These are phyloP conservation scores for Boletus rufocinnamomeus DNA, from an alignment of 768 basidiomycete species.

Conservation along the genomic window DNA sequence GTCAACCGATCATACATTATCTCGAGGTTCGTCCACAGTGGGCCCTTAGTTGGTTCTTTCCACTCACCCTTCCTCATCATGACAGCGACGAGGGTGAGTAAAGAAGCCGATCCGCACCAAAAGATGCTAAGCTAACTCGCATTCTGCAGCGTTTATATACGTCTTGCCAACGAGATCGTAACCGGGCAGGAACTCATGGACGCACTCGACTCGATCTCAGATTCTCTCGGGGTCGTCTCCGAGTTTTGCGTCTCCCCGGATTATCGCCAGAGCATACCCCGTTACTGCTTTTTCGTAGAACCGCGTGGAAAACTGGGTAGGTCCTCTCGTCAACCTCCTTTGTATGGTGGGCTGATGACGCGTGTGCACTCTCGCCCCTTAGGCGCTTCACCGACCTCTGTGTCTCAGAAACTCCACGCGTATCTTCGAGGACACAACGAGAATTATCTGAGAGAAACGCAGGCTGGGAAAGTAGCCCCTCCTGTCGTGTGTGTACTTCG, in stretches of 20 bases:
- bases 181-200: conserved; percentile 24
- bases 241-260: conserved; percentile 26
- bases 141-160: conserved; percentile 15
- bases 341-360: background rate
- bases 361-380: background rate
- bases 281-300: conserved; percentile 28
- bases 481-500: conserved; percentile 21
- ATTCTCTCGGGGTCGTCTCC: conserved; percentile 22
- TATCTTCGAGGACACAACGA: conserved; percentile 16
- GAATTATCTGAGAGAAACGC: conserved; percentile 19
- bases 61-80: background rate
- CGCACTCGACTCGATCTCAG: conserved; percentile 16
- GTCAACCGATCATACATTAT: conserved; percentile 25
- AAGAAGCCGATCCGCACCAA: background rate
- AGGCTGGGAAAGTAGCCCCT: conserved; percentile 3
- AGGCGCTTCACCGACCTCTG: conserved; percentile 5
- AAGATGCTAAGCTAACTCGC: background rate
- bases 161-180: conserved; percentile 26
- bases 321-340: background rate
- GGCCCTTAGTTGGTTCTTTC: background rate
- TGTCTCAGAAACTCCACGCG: conserved; percentile 7
- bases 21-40: conserved; percentile 18
- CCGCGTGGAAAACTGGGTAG: conserved; percentile 9
- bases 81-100: conserved; percentile 27
- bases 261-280: conserved; percentile 15